phyloP scores from a whole-genome alignment of 768 basidiomycete species.

The Panellus pusillus region DNA sequence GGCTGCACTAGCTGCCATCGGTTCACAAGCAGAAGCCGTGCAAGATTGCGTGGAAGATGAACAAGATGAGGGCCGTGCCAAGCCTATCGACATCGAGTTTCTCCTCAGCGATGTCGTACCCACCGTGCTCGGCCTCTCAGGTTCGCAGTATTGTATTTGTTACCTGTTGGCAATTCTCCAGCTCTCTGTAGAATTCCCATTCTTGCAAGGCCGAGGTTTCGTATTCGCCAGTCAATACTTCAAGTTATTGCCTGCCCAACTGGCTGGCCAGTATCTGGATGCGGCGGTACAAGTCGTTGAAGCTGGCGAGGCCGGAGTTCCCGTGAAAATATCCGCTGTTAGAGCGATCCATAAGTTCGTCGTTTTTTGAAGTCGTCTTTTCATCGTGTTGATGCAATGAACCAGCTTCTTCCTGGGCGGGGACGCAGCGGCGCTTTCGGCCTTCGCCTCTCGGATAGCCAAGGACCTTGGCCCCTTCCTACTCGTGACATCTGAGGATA shows the following conservation, averaged over 20 bases:
- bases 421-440: slow-evolving; percentile 56
- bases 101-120: slow-evolving; percentile 82
- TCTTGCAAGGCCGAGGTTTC: slow-evolving; percentile 92
- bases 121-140: slow-evolving; percentile 64
- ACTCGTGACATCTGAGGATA: slow-evolving; percentile 78
- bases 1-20: slow-evolving; percentile 77
- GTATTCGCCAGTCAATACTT: slow-evolving; percentile 93
- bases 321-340: slow-evolving; percentile 92
- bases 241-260: slow-evolving; percentile 64
- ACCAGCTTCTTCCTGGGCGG: slow-evolving; percentile 68
- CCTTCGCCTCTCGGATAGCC: slow-evolving; percentile 73
- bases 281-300: slow-evolving; percentile 88
- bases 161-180: background rate
- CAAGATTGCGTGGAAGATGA: slow-evolving; percentile 79
- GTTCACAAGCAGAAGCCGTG: slow-evolving; percentile 76
- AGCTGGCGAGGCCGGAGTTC: slow-evolving; percentile 65
- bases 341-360: slow-evolving; percentile 87
- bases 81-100: slow-evolving; percentile 74
- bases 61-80: slow-evolving; percentile 56
- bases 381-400: slow-evolving; percentile 1
- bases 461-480: slow-evolving; percentile 84
- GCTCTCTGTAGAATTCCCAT: slow-evolving; percentile 66
- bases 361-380: background rate
- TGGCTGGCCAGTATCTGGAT: slow-evolving; percentile 84
- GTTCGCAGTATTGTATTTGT: slow-evolving; percentile 43